Evolutionary conservation across 352 stramenopile genomes (phyloP), one percentile per base, ranked within the genome.

Genomic region (Phytophthora hibernalis): DNA sequence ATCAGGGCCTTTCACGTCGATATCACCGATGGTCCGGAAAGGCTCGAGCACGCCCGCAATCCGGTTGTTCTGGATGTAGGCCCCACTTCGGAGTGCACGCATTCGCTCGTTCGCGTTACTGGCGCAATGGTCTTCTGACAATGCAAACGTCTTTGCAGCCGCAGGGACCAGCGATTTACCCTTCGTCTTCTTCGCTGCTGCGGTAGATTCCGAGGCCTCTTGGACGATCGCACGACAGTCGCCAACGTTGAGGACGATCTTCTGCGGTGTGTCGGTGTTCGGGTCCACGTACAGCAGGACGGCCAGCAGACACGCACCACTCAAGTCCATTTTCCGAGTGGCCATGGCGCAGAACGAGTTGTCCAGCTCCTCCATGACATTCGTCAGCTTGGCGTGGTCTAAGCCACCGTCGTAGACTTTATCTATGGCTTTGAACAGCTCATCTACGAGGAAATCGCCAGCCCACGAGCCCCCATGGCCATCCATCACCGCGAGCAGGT

Each of bases 1-100:
- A 37, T 77, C 77, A 15, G 69, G 66, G 33, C 75, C 73, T 61
- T 95, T 95, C 72, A 93, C 78, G 54, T 93, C 86, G n/a, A 93
- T 83, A 51, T 96, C 90, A 18, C 90, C 89, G 28, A 97, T 90
- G 5, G 82, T 85, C 20, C 90, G 76, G n/a, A 92, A 95, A 2
- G 91, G 87, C 31, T 92, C 89, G 5, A 96, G 50, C 30, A 93
- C 74, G 15, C 89, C 90, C 20, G 86, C 83, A 35, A 97, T 82
- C 10, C 87, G 84, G 12, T 79, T 79, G 55, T 90, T 85, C 24
- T 86, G 70, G 16, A 96, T 85, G 53, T 75, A 80, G 20, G 82
- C 90, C 24, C 90, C 90, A 28, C 79, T 89, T 28, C 65, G 59
- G 9, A 85, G 44, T 44, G 90, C 86, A 26, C 90, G 82, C 59